Conservation (phyloP, 768 basidiomycete genomes). For the Coprinellus micaceus region DNA sequence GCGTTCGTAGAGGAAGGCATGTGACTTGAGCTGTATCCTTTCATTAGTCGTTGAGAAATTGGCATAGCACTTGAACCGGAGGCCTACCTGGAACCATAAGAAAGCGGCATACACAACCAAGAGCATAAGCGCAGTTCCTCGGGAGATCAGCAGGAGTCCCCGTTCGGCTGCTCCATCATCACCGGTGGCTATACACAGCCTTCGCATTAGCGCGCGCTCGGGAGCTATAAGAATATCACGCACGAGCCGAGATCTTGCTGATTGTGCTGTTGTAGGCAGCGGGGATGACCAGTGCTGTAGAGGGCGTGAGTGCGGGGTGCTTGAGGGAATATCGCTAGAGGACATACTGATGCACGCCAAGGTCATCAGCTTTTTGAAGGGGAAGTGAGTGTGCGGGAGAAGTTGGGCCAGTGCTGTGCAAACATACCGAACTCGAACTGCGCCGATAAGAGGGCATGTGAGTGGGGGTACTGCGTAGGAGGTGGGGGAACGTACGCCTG, state of each 20-base stretch:
- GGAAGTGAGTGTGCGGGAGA: background rate
- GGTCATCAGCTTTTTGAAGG: slow-evolving; percentile 62
- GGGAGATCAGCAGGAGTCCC: slow-evolving; percentile 70
- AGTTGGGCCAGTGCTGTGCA: background rate
- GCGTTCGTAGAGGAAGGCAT: slow-evolving; percentile 56
- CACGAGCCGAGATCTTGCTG: too few species aligned
- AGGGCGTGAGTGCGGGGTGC: slow-evolving; percentile 1
- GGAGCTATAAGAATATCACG: background rate
- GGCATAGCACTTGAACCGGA: too few species aligned
- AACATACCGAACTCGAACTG: slow-evolving; percentile 47
- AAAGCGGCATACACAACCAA: slow-evolving; percentile 72
- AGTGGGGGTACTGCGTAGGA: background rate
- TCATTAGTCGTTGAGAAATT: background rate
- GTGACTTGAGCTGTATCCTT: slow-evolving; percentile 59
- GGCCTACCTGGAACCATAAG: slow-evolving; percentile 69
- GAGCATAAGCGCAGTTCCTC: slow-evolving; percentile 76
- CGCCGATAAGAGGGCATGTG: slow-evolving; percentile 2
- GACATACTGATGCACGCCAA: slow-evolving; percentile 77
- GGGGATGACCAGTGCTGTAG: slow-evolving; percentile 76
- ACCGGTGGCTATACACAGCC: too few species aligned
- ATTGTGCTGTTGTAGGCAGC: slow-evolving; percentile 71
- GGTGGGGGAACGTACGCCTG: slow-evolving; percentile 61
- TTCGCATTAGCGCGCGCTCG: too few species aligned
- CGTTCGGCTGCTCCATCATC: slow-evolving; percentile 13
- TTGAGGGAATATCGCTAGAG: background rate